phyloP scores from a whole-genome alignment of 1,139 yeast genomes.

The Geotrichum fermentans region DNA sequence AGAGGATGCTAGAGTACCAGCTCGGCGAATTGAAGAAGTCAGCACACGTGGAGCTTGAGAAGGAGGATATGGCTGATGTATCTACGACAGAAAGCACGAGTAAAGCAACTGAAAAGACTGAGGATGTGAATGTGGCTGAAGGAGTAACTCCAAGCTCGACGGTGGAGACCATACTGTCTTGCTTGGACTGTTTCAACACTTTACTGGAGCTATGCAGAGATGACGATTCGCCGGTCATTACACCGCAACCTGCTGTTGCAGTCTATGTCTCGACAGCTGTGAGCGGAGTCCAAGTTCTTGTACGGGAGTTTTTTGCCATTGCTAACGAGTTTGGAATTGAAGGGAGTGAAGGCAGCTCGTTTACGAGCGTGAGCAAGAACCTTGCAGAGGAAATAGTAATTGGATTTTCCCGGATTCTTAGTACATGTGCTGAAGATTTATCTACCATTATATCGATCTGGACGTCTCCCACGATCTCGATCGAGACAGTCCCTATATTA shows the following conservation, averaged over 20 bases:
- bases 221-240: conserved; percentile 5
- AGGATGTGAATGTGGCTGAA: conserved; percentile 3
- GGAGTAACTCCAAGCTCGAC: conserved; percentile 12
- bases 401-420: conserved; percentile 12
- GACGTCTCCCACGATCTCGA: background rate
- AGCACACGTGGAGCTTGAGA: conserved; percentile 3
- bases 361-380: background rate
- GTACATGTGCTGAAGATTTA: conserved; percentile 13
- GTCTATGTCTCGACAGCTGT: background rate
- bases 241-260: conserved; percentile 4
- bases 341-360: background rate
- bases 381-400: conserved; percentile 5
- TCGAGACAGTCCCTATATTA: background rate
- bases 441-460: conserved; percentile 4
- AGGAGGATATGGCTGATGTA: conserved; percentile 9
- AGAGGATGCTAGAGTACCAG: conserved; percentile 25
- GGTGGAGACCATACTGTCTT: conserved; percentile 17
- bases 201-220: conserved; percentile 10
- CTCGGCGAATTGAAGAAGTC: conserved; percentile 19
- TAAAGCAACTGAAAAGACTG: conserved; percentile 6
- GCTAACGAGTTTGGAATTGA: conserved; percentile 1
- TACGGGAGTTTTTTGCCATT: background rate
- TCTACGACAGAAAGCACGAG: background rate
- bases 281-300: background rate
- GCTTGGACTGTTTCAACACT: conserved; percentile 14